Conservation (phyloP, 2,329 filamentous ascomycete genomes). For the Raffaelea albimanens region DNA sequence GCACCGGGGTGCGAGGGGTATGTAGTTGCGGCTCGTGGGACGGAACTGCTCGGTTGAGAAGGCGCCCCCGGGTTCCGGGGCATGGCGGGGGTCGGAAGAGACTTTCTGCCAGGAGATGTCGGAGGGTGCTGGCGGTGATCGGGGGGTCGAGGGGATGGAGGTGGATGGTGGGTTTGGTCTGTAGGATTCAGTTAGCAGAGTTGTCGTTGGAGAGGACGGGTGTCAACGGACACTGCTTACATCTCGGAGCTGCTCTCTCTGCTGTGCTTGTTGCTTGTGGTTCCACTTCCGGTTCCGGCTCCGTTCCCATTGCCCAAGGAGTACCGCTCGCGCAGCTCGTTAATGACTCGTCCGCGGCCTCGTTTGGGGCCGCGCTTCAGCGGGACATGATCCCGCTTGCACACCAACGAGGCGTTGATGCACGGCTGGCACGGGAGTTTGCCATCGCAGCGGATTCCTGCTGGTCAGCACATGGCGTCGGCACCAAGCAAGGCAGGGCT, state of each 20-base stretch:
- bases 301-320: slow-evolving; percentile 19
- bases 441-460: slow-evolving; percentile 36
- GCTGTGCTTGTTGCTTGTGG: slow-evolving; percentile 27
- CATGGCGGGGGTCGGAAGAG: slow-evolving; percentile 20
- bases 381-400: slow-evolving; percentile 55
- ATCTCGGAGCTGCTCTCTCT: slow-evolving; percentile 27
- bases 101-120: slow-evolving; percentile 21
- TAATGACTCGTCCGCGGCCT: slow-evolving; percentile 52
- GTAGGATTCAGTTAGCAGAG: neutral
- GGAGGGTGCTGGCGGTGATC: slow-evolving; percentile 11
- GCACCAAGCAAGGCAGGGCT: too few relatives aligned
- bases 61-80: slow-evolving; percentile 26
- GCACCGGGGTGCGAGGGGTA: slow-evolving; percentile 40
- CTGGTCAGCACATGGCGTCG: too few relatives aligned
- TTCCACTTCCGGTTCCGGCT: too few relatives aligned
- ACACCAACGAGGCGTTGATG: slow-evolving; percentile 46
- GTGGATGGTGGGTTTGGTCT: slow-evolving; percentile 8
- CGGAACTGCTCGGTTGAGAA: slow-evolving; percentile 32
- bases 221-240: neutral
- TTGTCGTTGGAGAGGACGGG: neutral
- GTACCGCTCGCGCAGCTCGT: slow-evolving; percentile 44
- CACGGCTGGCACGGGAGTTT: slow-evolving; percentile 51
- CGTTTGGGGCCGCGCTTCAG: slow-evolving; percentile 56
- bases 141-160: slow-evolving; percentile 16
- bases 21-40: slow-evolving; percentile 31